Conservation (phyloP, 345 rosid genomes). For the Populus simonii region DNA sequence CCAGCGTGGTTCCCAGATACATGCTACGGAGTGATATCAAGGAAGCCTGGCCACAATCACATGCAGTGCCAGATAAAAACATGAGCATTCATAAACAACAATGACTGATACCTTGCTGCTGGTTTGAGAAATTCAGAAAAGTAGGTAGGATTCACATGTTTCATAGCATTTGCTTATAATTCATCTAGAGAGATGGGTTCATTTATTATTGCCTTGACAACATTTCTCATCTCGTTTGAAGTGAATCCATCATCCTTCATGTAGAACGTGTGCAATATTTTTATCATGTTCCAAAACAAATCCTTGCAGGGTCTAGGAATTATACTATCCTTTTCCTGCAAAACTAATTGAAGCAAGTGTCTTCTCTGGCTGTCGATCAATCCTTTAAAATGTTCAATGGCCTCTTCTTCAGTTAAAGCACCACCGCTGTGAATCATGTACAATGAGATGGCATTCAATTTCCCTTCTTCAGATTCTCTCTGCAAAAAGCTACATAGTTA, state of each 20-base stretch:
- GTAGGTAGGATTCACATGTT: not conserved
- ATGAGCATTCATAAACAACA: not conserved
- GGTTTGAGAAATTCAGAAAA: not conserved
- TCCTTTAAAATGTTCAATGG: constrained; percentile 30
- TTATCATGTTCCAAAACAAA: constrained; percentile 72
- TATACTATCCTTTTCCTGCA: constrained; percentile 46
- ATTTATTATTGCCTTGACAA: constrained; percentile 45
- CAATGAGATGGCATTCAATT: constrained; percentile 63
- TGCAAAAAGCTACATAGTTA: constrained; percentile 20
- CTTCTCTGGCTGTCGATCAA: constrained; percentile 33
- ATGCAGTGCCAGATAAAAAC: not conserved
- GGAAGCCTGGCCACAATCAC: not conserved
- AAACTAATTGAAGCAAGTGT: constrained; percentile 48
- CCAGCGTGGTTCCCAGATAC: not conserved
- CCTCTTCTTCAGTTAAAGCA: constrained; percentile 37
- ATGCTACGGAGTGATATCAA: not conserved
- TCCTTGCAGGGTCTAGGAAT: constrained; percentile 77
- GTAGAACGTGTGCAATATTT: constrained; percentile 67
- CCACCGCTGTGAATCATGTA: constrained; percentile 38
- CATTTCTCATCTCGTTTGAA: constrained; percentile 41
- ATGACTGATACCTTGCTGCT: not conserved
- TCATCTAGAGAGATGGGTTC: constrained; percentile 35
- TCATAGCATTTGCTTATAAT: not conserved
- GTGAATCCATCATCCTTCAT: constrained; percentile 74
- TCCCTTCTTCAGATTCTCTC: constrained; percentile 75